These are phyloP conservation scores for Phytophthora hibernalis DNA, from an alignment of 352 stramenopile genomes.

Conservation along the genomic window DNA sequence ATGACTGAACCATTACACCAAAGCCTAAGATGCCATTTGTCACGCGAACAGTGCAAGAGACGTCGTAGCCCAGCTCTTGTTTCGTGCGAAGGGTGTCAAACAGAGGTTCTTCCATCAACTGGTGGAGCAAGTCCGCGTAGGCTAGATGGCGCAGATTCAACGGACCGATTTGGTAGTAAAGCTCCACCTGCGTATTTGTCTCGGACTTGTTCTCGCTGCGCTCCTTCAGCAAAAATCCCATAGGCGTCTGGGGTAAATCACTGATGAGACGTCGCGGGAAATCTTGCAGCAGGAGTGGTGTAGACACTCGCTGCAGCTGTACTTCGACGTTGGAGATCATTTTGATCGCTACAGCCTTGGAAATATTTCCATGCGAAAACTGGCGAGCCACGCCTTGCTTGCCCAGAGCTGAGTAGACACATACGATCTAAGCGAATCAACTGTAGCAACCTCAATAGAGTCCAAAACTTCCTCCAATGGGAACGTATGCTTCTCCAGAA, in stretches of 20 bases:
- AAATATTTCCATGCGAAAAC: slow-evolving; percentile 82
- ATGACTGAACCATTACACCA: slow-evolving; percentile 87
- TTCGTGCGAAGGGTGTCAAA: slow-evolving; percentile 91
- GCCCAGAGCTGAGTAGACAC: slow-evolving; percentile 57
- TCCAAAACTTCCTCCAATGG: slow-evolving; percentile 51
- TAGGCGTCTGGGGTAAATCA: slow-evolving; percentile 49
- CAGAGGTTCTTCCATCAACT: slow-evolving; percentile 91
- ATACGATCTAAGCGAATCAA: slow-evolving; percentile 50
- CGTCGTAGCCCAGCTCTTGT: slow-evolving; percentile 90
- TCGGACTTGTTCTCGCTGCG: slow-evolving; percentile 76
- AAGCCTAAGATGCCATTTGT: slow-evolving; percentile 87
- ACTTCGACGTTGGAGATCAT: slow-evolving; percentile 55
- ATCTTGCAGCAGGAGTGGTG: slow-evolving; percentile 31
- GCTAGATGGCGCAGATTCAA: slow-evolving; percentile 66
- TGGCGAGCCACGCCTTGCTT: slow-evolving; percentile 53
- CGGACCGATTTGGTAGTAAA: slow-evolving; percentile 90
- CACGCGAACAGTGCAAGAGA: slow-evolving; percentile 86
- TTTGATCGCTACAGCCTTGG: slow-evolving; percentile 33
- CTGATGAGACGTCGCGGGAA: slow-evolving; percentile 65
- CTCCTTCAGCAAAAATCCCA: slow-evolving; percentile 64
- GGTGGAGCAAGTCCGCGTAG: slow-evolving; percentile 85
- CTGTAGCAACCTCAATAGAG: slow-evolving; percentile 50
- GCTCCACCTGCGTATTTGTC: slow-evolving; percentile 85
- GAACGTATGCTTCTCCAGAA: slow-evolving; percentile 64
- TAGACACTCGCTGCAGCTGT: slow-evolving; percentile 46